Evolutionary conservation across 164 flowering plant species (phyloP), one percentile per base, ranked within the genome.

Genomic region (Macadamia tetraphylla): DNA sequence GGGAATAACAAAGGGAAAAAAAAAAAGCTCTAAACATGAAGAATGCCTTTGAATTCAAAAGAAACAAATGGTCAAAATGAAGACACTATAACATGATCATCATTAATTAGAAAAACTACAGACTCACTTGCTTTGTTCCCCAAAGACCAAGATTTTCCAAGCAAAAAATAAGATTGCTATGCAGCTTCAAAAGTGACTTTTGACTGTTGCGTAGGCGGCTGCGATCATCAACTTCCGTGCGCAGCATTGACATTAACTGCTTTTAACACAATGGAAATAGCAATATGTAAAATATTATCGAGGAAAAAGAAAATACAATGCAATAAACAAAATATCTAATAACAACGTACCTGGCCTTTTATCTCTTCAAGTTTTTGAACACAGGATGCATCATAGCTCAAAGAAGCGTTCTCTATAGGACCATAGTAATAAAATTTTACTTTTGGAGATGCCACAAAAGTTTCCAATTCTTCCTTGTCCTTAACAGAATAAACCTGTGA

Each of bases 61-160:
- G 12, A 17, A 63, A 44, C 13, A 5, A 11, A 29, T 11, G 9
- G 31, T 23, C 12, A 60, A 13, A 64, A 43, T 35, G 30, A 15
- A 56, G 48, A n/a, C 40, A 52, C 44, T n/a, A 49, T 12, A 59
- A 58, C 17, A 66, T 51, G 42, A 71, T 29, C 8, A 48, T 1
- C 58, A 53, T 48, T 17, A 9, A 62, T 32, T 46, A 40, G 29
- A 49, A 40, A 46, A 35, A 52, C 49, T 2, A 77, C 69, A 29
- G 73, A 30, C 85, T 80, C 78, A 95, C 99, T 74, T 85, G 86
- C 53, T 68, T 68, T 48, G 84, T 88, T 58, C 94, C 98, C 81
- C 84, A 87, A 29, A 91, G 77, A 69, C 99, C 99, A 81, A 95
- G 94, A 65, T 77, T 81, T 64, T 80, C 85, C 73, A 89, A 67